Percentiles rank a stretch among this genome's conserved stretches.
These are phyloP conservation scores for Ustilago vetiveriae DNA, from an alignment of 1,284 basidiomycete species.

Conservation along the genomic window DNA sequence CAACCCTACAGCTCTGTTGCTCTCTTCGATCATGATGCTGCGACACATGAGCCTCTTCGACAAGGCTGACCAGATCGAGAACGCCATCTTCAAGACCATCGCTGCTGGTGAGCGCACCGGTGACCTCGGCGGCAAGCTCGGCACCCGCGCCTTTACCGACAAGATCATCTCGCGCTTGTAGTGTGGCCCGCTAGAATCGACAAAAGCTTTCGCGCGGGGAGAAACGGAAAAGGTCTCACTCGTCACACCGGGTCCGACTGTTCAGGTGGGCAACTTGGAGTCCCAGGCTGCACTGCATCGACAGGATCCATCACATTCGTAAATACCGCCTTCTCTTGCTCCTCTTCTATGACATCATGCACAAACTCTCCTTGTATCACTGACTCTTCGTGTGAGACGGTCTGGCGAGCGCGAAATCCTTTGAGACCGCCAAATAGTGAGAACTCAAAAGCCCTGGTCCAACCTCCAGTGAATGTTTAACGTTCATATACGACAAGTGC, in stretches of 20 bases:
- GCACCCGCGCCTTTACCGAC: constrained; percentile 63
- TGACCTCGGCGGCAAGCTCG: constrained; percentile 64
- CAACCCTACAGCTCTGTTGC: constrained; percentile 94
- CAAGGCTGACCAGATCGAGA: constrained; percentile 89
- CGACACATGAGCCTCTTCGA: constrained; percentile 93
- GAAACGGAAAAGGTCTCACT: neutral
- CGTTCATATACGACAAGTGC: too few relatives aligned
- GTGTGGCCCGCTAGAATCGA: neutral
- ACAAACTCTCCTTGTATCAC: constrained; percentile 5
- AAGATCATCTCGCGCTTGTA: constrained; percentile 57
- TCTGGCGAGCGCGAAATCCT: too few relatives aligned
- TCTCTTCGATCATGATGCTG: constrained; percentile 89
- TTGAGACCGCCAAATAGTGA: too few relatives aligned
- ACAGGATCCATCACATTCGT: constrained; percentile 5
- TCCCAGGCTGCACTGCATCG: neutral
- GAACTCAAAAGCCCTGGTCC: too few relatives aligned
- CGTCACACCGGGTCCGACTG: neutral
- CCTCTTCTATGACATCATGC: constrained; percentile 31
- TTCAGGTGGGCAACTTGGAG: too few relatives aligned
- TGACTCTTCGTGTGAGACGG: too few relatives aligned
- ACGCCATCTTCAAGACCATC: constrained; percentile 72
- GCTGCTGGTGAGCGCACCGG: constrained; percentile 60
- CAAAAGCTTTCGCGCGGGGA: neutral
- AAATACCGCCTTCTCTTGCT: constrained; percentile 18
- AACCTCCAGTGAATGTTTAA: too few relatives aligned